phyloP scores from a whole-genome alignment of 2,329 filamentous ascomycete species.

The Cryphonectria carpinicola region DNA sequence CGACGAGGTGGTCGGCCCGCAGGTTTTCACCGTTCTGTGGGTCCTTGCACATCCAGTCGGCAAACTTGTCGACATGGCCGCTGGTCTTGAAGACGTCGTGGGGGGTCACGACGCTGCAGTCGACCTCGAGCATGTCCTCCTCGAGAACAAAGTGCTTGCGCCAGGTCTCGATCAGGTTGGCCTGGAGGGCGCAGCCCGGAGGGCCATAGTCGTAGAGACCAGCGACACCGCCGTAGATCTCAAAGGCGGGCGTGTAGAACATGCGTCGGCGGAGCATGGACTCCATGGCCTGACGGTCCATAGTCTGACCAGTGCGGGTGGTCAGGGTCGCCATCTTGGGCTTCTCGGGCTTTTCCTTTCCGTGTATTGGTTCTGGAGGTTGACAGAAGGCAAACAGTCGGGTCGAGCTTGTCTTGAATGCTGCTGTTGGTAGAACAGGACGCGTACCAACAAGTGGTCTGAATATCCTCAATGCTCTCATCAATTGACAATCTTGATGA shows the following conservation, averaged over 20 bases:
- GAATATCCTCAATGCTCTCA: slow-evolving; percentile 32
- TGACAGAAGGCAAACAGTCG: slow-evolving; percentile 23
- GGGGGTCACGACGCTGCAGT: slow-evolving; percentile 92
- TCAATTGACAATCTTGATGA: slow-evolving; percentile 30
- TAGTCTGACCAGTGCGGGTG: slow-evolving; percentile 85
- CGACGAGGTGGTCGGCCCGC: slow-evolving; percentile 93
- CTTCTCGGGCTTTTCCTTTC: not conserved
- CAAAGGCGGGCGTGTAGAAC: slow-evolving; percentile 95
- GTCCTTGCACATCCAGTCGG: slow-evolving; percentile 99
- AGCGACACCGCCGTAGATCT: slow-evolving; percentile 88
- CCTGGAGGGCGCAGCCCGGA: slow-evolving; percentile 82
- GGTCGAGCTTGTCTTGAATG: slow-evolving; percentile 19
- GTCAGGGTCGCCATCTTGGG: slow-evolving; percentile 47
- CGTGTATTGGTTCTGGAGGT: not conserved
- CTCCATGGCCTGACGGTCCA: slow-evolving; percentile 82
- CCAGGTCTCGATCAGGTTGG: slow-evolving; percentile 88
- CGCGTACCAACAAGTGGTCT: slow-evolving; percentile 34
- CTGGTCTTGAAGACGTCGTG: slow-evolving; percentile 92
- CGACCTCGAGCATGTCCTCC: slow-evolving; percentile 94
- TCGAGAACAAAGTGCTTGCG: slow-evolving; percentile 91
- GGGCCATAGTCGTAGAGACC: slow-evolving; percentile 95
- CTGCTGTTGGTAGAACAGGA: slow-evolving; percentile 24
- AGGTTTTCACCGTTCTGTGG: slow-evolving; percentile 97
- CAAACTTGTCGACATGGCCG: slow-evolving; percentile 97
- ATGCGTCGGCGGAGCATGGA: slow-evolving; percentile 83